Conservation (phyloP, 345 rosid species). For the Triadica sebifera region DNA sequence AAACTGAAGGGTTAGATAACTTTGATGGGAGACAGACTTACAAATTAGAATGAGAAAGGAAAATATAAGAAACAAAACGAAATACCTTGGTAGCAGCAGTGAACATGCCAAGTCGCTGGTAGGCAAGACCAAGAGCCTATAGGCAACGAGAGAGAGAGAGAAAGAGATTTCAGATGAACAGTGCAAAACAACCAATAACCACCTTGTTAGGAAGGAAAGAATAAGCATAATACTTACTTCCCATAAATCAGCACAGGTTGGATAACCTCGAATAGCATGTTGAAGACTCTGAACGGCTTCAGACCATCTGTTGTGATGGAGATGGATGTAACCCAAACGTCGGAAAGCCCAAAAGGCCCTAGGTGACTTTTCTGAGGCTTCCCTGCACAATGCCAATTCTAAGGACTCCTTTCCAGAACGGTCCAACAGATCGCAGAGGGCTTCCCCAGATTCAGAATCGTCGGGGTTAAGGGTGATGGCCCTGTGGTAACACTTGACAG, state of each 20-base stretch:
- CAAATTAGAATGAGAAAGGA: background rate
- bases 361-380: conserved; percentile 77
- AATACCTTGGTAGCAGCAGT: conserved; percentile 91
- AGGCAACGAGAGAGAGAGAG: background rate
- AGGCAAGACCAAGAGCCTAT: conserved; percentile 90
- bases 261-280: conserved; percentile 91
- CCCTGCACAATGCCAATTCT: conserved; percentile 66
- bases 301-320: conserved; percentile 73
- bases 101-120: conserved; percentile 90
- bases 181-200: background rate
- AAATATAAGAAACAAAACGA: conserved; percentile 1
- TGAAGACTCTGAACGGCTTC: conserved; percentile 91
- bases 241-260: conserved; percentile 77
- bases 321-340: conserved; percentile 76
- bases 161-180: background rate
- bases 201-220: background rate
- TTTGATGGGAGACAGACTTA: background rate
- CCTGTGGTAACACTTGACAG: conserved; percentile 89
- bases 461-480: conserved; percentile 61
- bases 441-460: conserved; percentile 76
- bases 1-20: background rate
- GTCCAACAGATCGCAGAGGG: conserved; percentile 78
- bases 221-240: conserved; percentile 46
- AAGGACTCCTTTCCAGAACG: conserved; percentile 63
- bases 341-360: conserved; percentile 96